These are phyloP conservation scores for Tetradesmus lagerheimii DNA, from an alignment of 139 green algal genomes.

Conservation along the genomic window DNA sequence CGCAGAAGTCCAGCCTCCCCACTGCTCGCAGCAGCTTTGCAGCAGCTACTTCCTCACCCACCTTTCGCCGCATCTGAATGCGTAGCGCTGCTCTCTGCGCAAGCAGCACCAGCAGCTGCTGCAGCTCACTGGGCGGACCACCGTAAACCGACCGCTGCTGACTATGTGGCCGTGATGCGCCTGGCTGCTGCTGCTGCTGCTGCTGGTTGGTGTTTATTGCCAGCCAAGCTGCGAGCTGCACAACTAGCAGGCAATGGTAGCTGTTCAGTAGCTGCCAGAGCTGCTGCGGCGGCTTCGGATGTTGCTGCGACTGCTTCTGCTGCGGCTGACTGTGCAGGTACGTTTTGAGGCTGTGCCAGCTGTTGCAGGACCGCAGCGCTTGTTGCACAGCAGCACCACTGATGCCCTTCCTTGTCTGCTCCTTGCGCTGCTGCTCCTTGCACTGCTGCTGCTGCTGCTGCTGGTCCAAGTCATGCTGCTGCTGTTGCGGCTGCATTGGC, in stretches of 20 bases:
- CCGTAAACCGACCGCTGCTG: neutral
- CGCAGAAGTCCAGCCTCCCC: neutral
- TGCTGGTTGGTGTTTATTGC: neutral
- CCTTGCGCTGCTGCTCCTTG: neutral
- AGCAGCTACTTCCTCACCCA: neutral
- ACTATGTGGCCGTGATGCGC: neutral
- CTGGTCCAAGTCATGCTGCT: neutral
- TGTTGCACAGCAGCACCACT: neutral
- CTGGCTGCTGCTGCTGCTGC: neutral
- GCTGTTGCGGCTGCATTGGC: neutral
- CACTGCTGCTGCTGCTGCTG: neutral
- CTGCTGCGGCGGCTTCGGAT: neutral
- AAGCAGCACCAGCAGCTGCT: neutral
- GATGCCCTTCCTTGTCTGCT: neutral
- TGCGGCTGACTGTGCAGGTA: neutral
- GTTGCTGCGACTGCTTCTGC: constrained; percentile 19
- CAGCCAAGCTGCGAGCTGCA: neutral
- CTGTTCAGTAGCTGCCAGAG: constrained; percentile 2
- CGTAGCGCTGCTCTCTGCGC: neutral
- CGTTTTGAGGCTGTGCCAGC: neutral
- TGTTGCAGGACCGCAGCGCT: neutral
- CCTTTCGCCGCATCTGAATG: neutral
- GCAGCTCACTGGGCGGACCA: neutral
- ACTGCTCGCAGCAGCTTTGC: constrained; percentile 13
- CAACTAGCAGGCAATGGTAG: neutral